Conservation (phyloP, 768 basidiomycete species). For the Kwoniella mangroviensis region DNA sequence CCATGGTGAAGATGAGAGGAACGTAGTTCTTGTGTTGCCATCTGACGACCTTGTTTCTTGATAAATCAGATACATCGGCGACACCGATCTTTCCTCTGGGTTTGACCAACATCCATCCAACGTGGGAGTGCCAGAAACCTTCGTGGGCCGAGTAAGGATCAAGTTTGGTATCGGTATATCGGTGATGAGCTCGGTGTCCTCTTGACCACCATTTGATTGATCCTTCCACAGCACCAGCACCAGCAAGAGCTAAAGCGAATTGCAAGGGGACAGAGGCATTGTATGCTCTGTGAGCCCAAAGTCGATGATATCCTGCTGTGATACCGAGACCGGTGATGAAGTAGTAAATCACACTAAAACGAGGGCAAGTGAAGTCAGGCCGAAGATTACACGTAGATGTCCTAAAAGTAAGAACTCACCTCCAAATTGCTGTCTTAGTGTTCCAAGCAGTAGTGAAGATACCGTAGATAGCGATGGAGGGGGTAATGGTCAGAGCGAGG, state of each 20-base stretch:
- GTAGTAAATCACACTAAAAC: constrained; percentile 70
- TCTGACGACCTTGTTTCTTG: constrained; percentile 74
- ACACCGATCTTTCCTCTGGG: constrained; percentile 86
- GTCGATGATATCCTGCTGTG: constrained; percentile 82
- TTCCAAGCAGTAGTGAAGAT: constrained; percentile 65
- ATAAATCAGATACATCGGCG: constrained; percentile 85
- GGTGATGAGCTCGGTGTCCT: constrained; percentile 95
- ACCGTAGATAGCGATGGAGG: constrained; percentile 74
- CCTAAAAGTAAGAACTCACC: constrained; percentile 29
- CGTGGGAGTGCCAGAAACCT: constrained; percentile 82
- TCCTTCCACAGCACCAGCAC: constrained; percentile 91
- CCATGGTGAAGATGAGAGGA: constrained; percentile 70
- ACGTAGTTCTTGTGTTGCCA: constrained; percentile 90
- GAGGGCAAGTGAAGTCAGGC: background rate
- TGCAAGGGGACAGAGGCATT: constrained; percentile 86
- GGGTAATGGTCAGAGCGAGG: constrained; percentile 73
- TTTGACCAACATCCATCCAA: constrained; percentile 85
- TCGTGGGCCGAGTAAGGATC: constrained; percentile 94
- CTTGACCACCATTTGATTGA: constrained; percentile 99
- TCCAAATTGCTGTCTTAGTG: constrained; percentile 74
- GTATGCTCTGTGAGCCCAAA: constrained; percentile 96
- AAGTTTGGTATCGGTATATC: constrained; percentile 95
- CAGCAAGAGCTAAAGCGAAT: constrained; percentile 79
- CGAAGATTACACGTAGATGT: background rate
- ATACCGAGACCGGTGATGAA: constrained; percentile 81